A percentile compares a stretch with the other conserved stretches of the same genome.
Evolutionary conservation across 148 eudicot species (phyloP).

Genomic region (Chenopodium album): DNA sequence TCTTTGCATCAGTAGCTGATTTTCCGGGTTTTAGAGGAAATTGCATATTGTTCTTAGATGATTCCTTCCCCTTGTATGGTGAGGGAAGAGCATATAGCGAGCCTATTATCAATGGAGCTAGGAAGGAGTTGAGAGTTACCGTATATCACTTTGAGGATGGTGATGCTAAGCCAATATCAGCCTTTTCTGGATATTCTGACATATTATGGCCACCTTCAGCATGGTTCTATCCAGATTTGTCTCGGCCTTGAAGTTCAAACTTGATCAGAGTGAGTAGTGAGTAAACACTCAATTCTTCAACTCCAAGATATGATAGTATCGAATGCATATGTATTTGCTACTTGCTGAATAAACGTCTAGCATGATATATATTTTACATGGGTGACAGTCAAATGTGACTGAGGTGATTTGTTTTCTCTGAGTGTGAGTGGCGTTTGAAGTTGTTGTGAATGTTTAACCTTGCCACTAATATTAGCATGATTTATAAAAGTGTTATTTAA

Average conservation of each 20-base stretch:
- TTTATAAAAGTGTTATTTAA: too few species aligned
- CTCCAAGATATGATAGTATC: neutral
- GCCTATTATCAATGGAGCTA: neutral
- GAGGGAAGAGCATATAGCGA: neutral
- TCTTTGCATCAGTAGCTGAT: conserved; percentile 2
- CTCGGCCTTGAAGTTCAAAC: neutral
- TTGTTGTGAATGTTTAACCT: neutral
- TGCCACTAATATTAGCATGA: neutral
- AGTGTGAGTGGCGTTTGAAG: neutral
- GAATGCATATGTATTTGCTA: neutral
- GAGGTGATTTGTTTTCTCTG: neutral
- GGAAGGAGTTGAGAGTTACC: neutral
- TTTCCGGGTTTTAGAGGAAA: neutral
- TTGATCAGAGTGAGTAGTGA: too few species aligned
- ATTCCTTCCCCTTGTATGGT: neutral
- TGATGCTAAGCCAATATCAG: neutral
- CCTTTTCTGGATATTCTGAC: conserved; percentile 15
- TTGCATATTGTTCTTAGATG: conserved; percentile 1
- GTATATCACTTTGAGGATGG: conserved; percentile 10
- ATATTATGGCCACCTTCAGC: conserved; percentile 18
- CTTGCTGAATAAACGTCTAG: neutral
- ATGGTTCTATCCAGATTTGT: conserved; percentile 1
- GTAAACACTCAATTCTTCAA: neutral
- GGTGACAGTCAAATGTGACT: neutral
- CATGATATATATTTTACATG: neutral